Evolutionary conservation across 805 yeast genomes (phyloP).

Genomic region (Candida khao-thaluensis): DNA sequence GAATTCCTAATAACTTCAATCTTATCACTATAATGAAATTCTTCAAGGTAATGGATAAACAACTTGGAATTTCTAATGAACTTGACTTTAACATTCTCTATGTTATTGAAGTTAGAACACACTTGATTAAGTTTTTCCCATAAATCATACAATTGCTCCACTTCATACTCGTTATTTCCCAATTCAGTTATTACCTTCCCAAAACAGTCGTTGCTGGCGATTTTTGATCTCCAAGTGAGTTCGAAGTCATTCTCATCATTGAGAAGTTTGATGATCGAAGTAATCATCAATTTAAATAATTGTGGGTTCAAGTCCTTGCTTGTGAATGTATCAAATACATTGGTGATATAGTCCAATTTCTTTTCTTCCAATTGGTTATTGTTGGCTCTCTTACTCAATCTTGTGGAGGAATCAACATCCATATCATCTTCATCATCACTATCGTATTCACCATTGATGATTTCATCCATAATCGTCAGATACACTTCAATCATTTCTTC

Average conservation of each 20-base stretch:
- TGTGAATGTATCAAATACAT: constrained; percentile 32
- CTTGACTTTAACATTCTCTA: constrained; percentile 62
- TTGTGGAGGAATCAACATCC: constrained; percentile 15
- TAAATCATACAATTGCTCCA: constrained; percentile 22
- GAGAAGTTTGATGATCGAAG: constrained; percentile 20
- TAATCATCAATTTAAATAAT: constrained; percentile 26
- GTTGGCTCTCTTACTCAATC: constrained; percentile 11
- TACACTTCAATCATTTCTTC: constrained; percentile 39
- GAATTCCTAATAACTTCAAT: constrained; percentile 13
- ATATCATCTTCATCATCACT: constrained; percentile 27
- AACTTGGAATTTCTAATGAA: constrained; percentile 33
- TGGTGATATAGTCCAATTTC: constrained; percentile 35
- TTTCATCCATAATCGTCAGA: constrained; percentile 30
- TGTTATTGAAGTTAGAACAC: constrained; percentile 40
- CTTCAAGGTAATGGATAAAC: constrained; percentile 19
- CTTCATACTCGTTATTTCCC: constrained; percentile 9
- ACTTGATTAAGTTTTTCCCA: constrained; percentile 23
- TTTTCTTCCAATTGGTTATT: constrained; percentile 46
- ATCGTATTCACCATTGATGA: constrained; percentile 39
- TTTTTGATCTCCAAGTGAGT: constrained; percentile 63
- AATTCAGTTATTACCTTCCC: constrained; percentile 16
- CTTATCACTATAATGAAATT: constrained; percentile 14
- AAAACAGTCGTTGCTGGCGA: constrained; percentile 45
- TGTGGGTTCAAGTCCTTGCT: constrained; percentile 13
- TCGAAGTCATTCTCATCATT: constrained; percentile 20